phyloP scores from a whole-genome alignment of 257 asterid genomes.

The Nyctanthes arbortristis region DNA sequence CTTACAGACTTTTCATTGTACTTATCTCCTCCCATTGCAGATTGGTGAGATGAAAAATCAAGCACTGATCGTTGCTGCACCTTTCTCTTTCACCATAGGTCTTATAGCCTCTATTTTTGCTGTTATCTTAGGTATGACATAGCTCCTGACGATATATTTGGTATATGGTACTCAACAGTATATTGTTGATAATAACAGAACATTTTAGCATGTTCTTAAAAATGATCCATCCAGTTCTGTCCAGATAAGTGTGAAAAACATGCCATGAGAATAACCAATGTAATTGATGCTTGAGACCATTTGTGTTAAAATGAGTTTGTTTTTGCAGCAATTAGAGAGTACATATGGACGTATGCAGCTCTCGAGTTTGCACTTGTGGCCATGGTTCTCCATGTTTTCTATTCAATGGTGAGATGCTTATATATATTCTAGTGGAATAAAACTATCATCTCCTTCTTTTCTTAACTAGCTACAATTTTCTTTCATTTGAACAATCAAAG shows the following conservation, averaged over 20 bases:
- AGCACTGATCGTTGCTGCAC: slow-evolving; percentile 76
- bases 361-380: slow-evolving; percentile 78
- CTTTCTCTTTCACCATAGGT: slow-evolving; percentile 78
- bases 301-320: slow-evolving; percentile 17
- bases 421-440: neutral
- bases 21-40: slow-evolving; percentile 38
- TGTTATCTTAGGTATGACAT: slow-evolving; percentile 54
- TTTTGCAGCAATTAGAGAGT: slow-evolving; percentile 75
- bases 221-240: neutral
- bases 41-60: slow-evolving; percentile 57
- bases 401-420: slow-evolving; percentile 56
- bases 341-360: slow-evolving; percentile 82
- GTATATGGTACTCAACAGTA: neutral
- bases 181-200: neutral
- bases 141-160: neutral
- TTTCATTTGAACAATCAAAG: neutral
- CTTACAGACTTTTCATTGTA: slow-evolving; percentile 8
- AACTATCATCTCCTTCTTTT: neutral
- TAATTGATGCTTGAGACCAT: slow-evolving; percentile 4
- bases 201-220: neutral
- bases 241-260: neutral
- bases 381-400: slow-evolving; percentile 55
- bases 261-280: neutral
- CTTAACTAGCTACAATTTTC: neutral
- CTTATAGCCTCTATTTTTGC: slow-evolving; percentile 69